These are phyloP conservation scores for Cicer chorassanicum DNA, from an alignment of 306 rosid species.

Conservation along the genomic window DNA sequence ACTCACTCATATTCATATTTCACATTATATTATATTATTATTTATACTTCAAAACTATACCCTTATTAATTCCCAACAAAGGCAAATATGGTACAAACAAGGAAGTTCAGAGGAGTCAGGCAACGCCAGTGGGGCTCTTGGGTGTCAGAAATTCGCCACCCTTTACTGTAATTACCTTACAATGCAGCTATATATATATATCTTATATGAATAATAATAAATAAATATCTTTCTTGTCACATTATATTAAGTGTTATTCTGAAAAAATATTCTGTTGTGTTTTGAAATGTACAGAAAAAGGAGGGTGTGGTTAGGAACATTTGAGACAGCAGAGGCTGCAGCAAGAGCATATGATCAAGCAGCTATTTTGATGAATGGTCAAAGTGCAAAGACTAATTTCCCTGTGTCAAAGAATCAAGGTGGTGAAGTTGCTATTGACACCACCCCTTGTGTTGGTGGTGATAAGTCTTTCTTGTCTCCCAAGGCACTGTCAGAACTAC, in stretches of 20 bases:
- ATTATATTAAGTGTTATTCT: background rate
- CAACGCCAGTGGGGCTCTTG: constrained; percentile 99
- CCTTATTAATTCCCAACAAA: constrained; percentile 39
- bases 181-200: constrained; percentile 13
- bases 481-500: constrained; percentile 85
- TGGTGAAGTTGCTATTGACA: background rate
- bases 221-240: background rate
- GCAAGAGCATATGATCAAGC: constrained; percentile 99
- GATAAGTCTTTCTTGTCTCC: constrained; percentile 58
- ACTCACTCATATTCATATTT: background rate
- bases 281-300: constrained; percentile 62
- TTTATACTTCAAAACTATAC: background rate
- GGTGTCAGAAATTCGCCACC: constrained; percentile 99
- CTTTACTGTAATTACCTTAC: constrained; percentile 62
- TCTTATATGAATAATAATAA: background rate
- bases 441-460: background rate
- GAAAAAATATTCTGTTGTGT: background rate
- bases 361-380: constrained; percentile 90
- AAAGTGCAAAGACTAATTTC: constrained; percentile 92
- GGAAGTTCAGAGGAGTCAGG: constrained; percentile 99
- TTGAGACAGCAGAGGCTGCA: constrained; percentile 98
- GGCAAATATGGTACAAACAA: constrained; percentile 71
- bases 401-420: constrained; percentile 49
- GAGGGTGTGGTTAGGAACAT: constrained; percentile 98
- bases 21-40: too few species aligned